Percentiles rank a stretch among this genome's conserved stretches.
Evolutionary conservation across 2,329 filamentous ascomycete genomes (phyloP).

Genomic region (Sporothrix phasma): DNA sequence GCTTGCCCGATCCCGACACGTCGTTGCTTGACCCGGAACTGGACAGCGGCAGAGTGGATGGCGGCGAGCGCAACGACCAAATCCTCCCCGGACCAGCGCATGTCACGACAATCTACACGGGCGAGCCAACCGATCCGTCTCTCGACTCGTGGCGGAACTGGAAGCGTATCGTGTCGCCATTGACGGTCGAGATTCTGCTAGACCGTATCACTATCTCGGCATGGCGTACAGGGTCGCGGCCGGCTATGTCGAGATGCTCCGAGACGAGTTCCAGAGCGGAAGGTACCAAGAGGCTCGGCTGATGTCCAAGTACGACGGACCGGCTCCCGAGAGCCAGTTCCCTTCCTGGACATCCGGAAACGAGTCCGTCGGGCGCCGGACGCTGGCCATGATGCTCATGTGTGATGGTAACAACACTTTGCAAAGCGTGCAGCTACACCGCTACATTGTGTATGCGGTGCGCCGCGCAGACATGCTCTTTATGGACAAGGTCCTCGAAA

Average conservation of each 20-base stretch:
- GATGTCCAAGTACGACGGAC: constrained; percentile 3
- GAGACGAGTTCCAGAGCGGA: background rate
- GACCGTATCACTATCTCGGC: background rate
- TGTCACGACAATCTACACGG: background rate
- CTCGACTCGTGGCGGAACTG: background rate
- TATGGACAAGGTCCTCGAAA: background rate
- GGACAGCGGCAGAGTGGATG: background rate
- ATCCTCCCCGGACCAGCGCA: background rate
- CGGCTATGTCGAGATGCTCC: background rate
- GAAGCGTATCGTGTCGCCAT: background rate
- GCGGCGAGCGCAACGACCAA: background rate
- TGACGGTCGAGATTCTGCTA: background rate
- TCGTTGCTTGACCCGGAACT: background rate
- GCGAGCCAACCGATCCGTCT: background rate
- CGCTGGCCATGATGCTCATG: background rate
- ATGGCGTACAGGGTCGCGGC: background rate
- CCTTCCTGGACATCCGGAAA: background rate
- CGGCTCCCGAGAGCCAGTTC: background rate
- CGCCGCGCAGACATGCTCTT: background rate
- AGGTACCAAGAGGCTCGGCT: background rate
- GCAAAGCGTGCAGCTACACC: background rate
- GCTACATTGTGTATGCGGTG: background rate
- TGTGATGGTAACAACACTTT: background rate
- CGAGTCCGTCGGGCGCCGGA: background rate
- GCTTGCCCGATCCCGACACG: background rate